phyloP scores from a whole-genome alignment of 192 early-diverging fungal genomes.

The Umbelopsis ramanniana region DNA sequence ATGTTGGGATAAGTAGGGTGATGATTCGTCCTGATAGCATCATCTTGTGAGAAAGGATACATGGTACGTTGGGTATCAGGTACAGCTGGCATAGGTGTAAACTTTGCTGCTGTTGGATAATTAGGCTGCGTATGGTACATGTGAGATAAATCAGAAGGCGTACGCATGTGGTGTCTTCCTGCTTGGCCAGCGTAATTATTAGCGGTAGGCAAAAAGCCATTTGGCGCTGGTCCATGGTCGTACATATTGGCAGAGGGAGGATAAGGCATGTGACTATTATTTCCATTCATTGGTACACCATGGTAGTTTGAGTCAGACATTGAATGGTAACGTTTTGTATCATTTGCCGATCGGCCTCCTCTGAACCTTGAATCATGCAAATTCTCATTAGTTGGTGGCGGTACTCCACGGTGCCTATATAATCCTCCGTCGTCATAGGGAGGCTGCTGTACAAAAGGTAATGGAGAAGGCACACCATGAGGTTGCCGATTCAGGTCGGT shows the following conservation, averaged over 20 bases:
- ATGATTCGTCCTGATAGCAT: neutral
- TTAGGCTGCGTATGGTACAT: conserved; percentile 12
- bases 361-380: neutral
- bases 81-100: conserved; percentile 2
- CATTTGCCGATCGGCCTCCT: neutral
- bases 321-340: neutral
- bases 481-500: neutral
- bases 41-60: conserved; percentile 20
- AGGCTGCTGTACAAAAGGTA: neutral
- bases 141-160: conserved; percentile 8
- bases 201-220: neutral
- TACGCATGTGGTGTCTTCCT: conserved; percentile 4
- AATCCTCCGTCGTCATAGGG: neutral
- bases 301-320: neutral
- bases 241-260: neutral
- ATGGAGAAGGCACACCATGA: neutral
- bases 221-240: too few relatives aligned
- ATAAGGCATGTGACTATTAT: neutral
- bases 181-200: neutral
- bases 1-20: neutral
- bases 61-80: conserved; percentile 21
- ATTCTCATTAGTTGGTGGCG: neutral
- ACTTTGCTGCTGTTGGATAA: conserved; percentile 6
- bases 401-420: conserved; percentile 3
- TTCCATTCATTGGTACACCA: neutral